Percentiles rank a stretch among this genome's conserved stretches.
Conservation (phyloP, 2,329 filamentous ascomycete species). For the Sarocladium strictum region DNA sequence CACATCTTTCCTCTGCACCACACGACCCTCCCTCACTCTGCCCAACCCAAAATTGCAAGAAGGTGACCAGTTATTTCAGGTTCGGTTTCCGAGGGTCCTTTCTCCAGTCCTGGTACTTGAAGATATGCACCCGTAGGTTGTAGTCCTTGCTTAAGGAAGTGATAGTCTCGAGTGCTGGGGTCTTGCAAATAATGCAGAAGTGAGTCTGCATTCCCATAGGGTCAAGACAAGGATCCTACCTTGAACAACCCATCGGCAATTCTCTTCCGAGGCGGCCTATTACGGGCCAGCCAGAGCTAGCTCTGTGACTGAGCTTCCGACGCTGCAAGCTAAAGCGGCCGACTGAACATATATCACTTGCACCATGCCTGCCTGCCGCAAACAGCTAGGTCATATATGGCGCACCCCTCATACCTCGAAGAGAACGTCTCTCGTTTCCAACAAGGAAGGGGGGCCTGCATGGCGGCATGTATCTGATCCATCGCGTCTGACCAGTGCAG, state of each 20-base stretch:
- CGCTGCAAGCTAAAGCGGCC: background rate
- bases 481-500: constrained; percentile 5
- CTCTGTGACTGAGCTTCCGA: background rate
- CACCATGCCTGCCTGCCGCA: background rate
- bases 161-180: too few relatives aligned
- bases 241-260: background rate
- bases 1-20: background rate
- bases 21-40: background rate
- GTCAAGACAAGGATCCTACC: background rate
- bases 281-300: background rate
- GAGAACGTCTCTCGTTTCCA: background rate
- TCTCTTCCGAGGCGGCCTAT: background rate
- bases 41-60: background rate
- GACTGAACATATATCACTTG: background rate
- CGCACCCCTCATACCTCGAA: background rate
- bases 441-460: background rate
- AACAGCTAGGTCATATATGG: background rate
- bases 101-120: too few relatives aligned
- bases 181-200: too few relatives aligned
- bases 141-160: too few relatives aligned
- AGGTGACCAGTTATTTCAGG: background rate
- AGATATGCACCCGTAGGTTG: too few relatives aligned
- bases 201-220: too few relatives aligned
- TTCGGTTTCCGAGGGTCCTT: too few relatives aligned
- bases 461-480: background rate